Percentiles rank a stretch among this genome's conserved stretches.
Evolutionary conservation across 1,284 basidiomycete genomes (phyloP).

Genomic region (Boletus austroedulis): DNA sequence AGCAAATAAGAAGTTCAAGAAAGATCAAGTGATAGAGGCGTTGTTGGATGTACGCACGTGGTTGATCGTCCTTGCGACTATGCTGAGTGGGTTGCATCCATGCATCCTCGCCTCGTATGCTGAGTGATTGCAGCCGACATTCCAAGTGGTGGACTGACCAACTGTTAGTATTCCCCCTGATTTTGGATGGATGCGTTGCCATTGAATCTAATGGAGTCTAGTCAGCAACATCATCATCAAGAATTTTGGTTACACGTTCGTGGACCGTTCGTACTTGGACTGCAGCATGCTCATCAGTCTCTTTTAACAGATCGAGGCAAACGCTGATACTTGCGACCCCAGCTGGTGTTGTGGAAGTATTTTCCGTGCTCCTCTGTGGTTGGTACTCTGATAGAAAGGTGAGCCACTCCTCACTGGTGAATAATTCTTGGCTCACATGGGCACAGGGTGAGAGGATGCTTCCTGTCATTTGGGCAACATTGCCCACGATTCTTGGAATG

Average conservation of each 20-base stretch:
- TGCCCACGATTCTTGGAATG: background rate
- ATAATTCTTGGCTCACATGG: background rate
- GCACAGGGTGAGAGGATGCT: background rate
- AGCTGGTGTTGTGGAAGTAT: conserved; percentile 47
- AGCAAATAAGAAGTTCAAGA: background rate
- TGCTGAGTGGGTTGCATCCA: conserved; percentile 25
- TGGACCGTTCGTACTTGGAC: background rate
- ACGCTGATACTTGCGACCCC: conserved; percentile 56
- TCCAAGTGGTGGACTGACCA: conserved; percentile 61
- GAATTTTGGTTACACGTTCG: conserved; percentile 60
- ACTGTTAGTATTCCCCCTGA: conserved; percentile 39
- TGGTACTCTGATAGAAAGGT: conserved; percentile 62
- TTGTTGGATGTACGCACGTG: conserved; percentile 56
- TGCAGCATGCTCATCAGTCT: background rate
- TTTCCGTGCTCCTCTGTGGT: conserved; percentile 52
- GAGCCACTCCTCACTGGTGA: background rate
- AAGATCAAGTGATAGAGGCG: conserved; percentile 31
- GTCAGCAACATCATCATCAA: conserved; percentile 60
- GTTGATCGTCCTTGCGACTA: conserved; percentile 55
- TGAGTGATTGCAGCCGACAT: conserved; percentile 46
- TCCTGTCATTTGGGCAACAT: background rate
- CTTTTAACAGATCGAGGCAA: background rate
- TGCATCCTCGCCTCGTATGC: background rate
- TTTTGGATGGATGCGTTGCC: background rate
- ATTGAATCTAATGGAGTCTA: conserved; percentile 19